Base-by-base conservation (phyloP, 1,139 yeast genomes). In the Suhomyces yuchorum region DNA sequence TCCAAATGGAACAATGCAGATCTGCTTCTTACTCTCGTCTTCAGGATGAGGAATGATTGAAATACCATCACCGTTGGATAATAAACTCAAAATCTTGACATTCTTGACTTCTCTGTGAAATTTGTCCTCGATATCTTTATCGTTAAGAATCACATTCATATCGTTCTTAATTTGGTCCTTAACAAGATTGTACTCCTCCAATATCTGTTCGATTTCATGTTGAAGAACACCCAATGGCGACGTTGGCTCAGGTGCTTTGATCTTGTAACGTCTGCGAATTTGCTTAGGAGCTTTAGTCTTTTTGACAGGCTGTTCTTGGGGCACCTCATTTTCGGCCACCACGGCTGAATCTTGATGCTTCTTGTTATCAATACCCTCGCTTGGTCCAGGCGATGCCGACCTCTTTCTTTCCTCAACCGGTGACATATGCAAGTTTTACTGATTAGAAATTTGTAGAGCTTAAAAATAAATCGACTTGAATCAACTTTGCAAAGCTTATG, bases 1-100 rank as follows among this genome's bases (percentile, higher is more conserved):
- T 3, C 92, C 87, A 70, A 87, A 93, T 12, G 99, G 99, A 5
- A 93, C 81, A 11, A 89, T 70, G 2, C 71, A 80, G 19, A 80
- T 62, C 58, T 80, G 84, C 41, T 60, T 62, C 48, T 50, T 43
- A 61, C 63, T n/a, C 61, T 65, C 1, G 59, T 52, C 43, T 68
- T 73, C 75, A 1, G 91, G 91, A 59, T 84, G 84, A 7, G 74
- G 67, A 30, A 86, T 75, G 6, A 87, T 52, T 0, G 85, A 90
- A 30, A 87, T 58, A 2, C 93, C 92, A 56, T 87, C 93, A 47
- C 98, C 98, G 54, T 83, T 87, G 1, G 97, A 86, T 9, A 89
- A 74, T 28, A 87, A 68, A 43, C 72, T 73, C 30, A 77, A 57
- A 32, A 93, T 74, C 51, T 77, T 65, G n/a, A 87, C 91, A 51